Evolutionary conservation across 1,284 basidiomycete species (phyloP).

Genomic region (Marasmius oreades): DNA sequence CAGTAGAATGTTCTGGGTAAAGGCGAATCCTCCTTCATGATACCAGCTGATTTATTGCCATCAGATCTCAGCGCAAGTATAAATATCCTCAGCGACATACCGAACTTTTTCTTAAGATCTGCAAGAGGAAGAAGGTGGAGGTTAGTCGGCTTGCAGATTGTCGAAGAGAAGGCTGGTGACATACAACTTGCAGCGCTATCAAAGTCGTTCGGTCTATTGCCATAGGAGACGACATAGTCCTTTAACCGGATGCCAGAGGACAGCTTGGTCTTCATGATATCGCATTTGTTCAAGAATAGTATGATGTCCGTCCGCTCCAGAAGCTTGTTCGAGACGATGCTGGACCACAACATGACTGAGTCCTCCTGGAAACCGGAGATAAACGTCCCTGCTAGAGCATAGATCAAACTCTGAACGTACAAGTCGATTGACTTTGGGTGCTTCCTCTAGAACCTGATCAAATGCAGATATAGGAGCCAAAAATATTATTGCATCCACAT

Average conservation of each 20-base stretch:
- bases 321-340: slow-evolving; percentile 53
- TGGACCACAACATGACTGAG: slow-evolving; percentile 62
- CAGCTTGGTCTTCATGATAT: slow-evolving; percentile 60
- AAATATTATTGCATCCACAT: slow-evolving; percentile 66
- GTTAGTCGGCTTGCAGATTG: too few relatives aligned
- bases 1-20: slow-evolving; percentile 57
- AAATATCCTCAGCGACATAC: slow-evolving; percentile 23
- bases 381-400: neutral
- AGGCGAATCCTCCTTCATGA: slow-evolving; percentile 55
- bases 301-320: slow-evolving; percentile 59
- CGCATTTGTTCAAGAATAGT: slow-evolving; percentile 66
- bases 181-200: slow-evolving; percentile 43
- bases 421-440: slow-evolving; percentile 58
- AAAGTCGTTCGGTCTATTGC: slow-evolving; percentile 55
- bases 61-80: neutral
- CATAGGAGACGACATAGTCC: slow-evolving; percentile 60
- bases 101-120: slow-evolving; percentile 46
- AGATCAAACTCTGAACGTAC: slow-evolving; percentile 26
- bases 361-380: slow-evolving; percentile 44
- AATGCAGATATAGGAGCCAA: slow-evolving; percentile 72
- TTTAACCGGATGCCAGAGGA: slow-evolving; percentile 51
- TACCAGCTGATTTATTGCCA: slow-evolving; percentile 41
- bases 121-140: too few relatives aligned
- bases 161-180: too few relatives aligned
- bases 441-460: slow-evolving; percentile 70